Evolutionary conservation across 176 grass and related monocot species (phyloP).

Genomic region (Olyra latifolia): DNA sequence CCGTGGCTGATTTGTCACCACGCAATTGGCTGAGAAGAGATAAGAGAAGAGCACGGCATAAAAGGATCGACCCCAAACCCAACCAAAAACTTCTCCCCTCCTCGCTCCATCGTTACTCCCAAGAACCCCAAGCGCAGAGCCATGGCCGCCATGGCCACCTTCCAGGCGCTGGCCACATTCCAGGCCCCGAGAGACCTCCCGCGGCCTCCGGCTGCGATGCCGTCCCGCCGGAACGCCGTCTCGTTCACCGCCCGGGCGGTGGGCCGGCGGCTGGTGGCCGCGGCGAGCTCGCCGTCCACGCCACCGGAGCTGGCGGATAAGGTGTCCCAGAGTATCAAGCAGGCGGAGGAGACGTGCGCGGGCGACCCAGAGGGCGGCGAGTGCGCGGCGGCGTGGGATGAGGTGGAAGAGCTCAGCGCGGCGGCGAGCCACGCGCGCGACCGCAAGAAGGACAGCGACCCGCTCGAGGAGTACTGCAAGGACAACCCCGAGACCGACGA

Average conservation of each 20-base stretch:
- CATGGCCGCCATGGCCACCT: slow-evolving; percentile 43
- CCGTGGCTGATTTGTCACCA: slow-evolving; percentile 51
- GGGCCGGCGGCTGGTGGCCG: slow-evolving; percentile 32
- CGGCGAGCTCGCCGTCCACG: slow-evolving; percentile 38
- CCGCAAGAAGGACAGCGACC: slow-evolving; percentile 62
- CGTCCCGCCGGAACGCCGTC: slow-evolving; percentile 20
- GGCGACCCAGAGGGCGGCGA: slow-evolving; percentile 56
- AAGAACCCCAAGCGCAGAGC: neutral
- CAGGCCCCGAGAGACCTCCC: slow-evolving; percentile 18
- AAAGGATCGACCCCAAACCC: slow-evolving; percentile 22
- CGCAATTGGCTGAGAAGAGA: slow-evolving; percentile 40
- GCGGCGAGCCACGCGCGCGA: slow-evolving; percentile 81
- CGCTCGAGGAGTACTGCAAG: slow-evolving; percentile 87
- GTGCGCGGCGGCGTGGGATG: slow-evolving; percentile 93
- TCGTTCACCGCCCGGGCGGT: slow-evolving; percentile 25
- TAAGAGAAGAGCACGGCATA: slow-evolving; percentile 47
- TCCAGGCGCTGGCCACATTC: slow-evolving; percentile 42
- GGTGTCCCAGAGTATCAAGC: slow-evolving; percentile 92
- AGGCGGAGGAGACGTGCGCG: slow-evolving; percentile 76
- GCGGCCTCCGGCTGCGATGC: neutral
- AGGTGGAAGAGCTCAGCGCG: slow-evolving; percentile 95
- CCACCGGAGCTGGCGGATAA: slow-evolving; percentile 65
- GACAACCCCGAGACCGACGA: slow-evolving; percentile 83
- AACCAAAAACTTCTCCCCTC: slow-evolving; percentile 2
- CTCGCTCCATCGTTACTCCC: slow-evolving; percentile 5